A percentile compares a stretch with the other conserved stretches of the same genome.
phyloP scores from a whole-genome alignment of 2,329 filamentous ascomycete species.

The Trichophyton rubrum region DNA sequence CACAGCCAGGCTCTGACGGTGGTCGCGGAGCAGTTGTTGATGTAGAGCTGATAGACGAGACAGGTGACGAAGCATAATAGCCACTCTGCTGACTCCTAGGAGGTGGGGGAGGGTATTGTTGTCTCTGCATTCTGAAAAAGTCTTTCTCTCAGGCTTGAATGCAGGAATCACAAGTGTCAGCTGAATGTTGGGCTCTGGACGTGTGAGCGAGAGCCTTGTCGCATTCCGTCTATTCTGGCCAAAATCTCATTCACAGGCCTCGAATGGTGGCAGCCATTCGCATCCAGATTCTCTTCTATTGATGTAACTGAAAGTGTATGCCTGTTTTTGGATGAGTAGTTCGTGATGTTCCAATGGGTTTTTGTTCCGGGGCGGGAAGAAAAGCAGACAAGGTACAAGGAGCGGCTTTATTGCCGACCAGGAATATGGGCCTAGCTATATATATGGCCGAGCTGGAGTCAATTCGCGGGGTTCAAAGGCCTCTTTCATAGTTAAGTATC shows the following conservation, averaged over 20 bases:
- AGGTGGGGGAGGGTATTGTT: not conserved
- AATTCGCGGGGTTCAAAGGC: slow-evolving; percentile 3
- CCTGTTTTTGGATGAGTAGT: not conserved
- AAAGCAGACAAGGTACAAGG: not conserved
- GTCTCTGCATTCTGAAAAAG: slow-evolving; percentile 6
- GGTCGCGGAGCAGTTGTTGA: not conserved
- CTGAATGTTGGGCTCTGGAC: not conserved
- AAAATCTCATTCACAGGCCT: not conserved
- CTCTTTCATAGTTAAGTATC: not conserved
- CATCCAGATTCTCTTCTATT: not conserved
- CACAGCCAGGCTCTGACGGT: slow-evolving; percentile 15
- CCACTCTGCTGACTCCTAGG: not conserved
- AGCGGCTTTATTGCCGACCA: not conserved
- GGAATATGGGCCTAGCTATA: not conserved
- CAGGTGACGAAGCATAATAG: not conserved
- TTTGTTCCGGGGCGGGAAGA: not conserved
- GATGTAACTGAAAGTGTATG: not conserved
- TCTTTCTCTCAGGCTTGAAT: not conserved
- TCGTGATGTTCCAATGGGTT: not conserved
- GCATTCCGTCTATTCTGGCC: not conserved
- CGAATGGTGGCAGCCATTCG: not conserved
- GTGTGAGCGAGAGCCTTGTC: not conserved
- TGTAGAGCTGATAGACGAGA: slow-evolving; percentile 11
- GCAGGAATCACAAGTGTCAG: not conserved
- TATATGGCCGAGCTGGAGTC: slow-evolving; percentile 1